These are phyloP conservation scores for Neurospora sp. DNA, from an alignment of 495 filamentous ascomycete genomes.

Conservation along the genomic window DNA sequence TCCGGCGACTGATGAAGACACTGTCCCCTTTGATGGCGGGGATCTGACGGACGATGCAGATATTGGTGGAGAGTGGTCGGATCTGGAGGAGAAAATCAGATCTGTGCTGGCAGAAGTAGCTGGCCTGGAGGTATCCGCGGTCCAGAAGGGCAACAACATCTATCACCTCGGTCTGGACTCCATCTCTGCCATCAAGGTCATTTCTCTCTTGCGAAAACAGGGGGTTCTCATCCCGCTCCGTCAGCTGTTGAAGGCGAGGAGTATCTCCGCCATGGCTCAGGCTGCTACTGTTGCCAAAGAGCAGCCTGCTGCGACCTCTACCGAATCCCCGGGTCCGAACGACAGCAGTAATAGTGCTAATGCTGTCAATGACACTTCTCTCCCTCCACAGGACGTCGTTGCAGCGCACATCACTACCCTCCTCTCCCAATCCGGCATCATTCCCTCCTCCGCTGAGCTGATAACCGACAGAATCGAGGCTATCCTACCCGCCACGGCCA, in stretches of 20 bases:
- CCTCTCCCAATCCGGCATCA: background rate
- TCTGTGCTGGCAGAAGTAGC: slow-evolving; percentile 55
- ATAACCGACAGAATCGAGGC: slow-evolving; percentile 30
- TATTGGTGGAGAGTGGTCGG: slow-evolving; percentile 25
- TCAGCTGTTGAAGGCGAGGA: slow-evolving; percentile 55
- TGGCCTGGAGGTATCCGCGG: slow-evolving; percentile 46
- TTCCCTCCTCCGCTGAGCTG: background rate
- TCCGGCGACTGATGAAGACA: background rate
- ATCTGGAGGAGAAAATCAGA: slow-evolving; percentile 43
- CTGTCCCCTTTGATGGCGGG: background rate
- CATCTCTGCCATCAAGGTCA: slow-evolving; percentile 71
- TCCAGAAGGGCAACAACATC: slow-evolving; percentile 55
- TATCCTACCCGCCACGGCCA: slow-evolving; percentile 53
- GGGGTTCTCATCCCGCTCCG: slow-evolving; percentile 50
- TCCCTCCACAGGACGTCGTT: background rate
- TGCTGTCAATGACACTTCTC: background rate
- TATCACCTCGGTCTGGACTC: slow-evolving; percentile 87
- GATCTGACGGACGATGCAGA: background rate
- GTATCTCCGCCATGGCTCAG: slow-evolving; percentile 44
- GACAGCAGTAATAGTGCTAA: background rate
- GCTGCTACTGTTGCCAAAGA: background rate
- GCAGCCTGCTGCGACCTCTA: background rate
- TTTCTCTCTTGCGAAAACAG: slow-evolving; percentile 51
- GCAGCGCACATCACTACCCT: background rate
- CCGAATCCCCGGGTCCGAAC: background rate